Percentiles rank a stretch among this genome's conserved stretches.
Conservation (phyloP, 768 basidiomycete genomes). For the Leucosporidium yakuticum region DNA sequence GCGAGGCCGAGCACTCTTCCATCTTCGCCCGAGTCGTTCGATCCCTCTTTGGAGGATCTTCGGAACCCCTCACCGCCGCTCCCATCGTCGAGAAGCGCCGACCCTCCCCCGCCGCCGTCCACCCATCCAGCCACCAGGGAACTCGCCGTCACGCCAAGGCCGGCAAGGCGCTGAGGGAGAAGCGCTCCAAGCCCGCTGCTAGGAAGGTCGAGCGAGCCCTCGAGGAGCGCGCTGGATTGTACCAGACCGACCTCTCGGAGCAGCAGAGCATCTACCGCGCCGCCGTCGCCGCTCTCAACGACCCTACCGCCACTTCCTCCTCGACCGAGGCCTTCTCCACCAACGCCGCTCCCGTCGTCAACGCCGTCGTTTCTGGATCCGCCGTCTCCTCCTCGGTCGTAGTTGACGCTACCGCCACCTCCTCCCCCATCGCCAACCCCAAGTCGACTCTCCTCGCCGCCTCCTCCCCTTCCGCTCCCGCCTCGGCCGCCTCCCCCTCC, state of each 20-base stretch:
- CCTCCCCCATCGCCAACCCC: not conserved
- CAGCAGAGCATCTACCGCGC: slow-evolving; percentile 16
- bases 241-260: slow-evolving; percentile 5
- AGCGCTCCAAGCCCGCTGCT: slow-evolving; percentile 8
- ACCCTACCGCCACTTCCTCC: not conserved
- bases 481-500: not conserved
- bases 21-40: slow-evolving; percentile 27
- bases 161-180: not conserved
- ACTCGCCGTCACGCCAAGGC: not conserved
- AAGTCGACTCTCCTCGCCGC: too few species aligned
- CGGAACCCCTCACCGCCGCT: not conserved
- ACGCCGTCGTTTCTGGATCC: slow-evolving; percentile 4
- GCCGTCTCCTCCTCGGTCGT: not conserved
- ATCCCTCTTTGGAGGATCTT: slow-evolving; percentile 19
- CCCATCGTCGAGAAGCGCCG: not conserved
- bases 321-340: not conserved
- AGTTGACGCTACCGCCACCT: not conserved
- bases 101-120: not conserved
- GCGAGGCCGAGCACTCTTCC: slow-evolving; percentile 8
- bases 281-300: slow-evolving; percentile 19
- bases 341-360: slow-evolving; percentile 4
- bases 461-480: not conserved
- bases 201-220: slow-evolving; percentile 10
- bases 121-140: not conserved
- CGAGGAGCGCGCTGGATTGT: slow-evolving; percentile 8